Percentiles rank a stretch among this genome's conserved stretches.
Conservation (phyloP, 2,329 filamentous ascomycete species). For the Xylaria sp. region DNA sequence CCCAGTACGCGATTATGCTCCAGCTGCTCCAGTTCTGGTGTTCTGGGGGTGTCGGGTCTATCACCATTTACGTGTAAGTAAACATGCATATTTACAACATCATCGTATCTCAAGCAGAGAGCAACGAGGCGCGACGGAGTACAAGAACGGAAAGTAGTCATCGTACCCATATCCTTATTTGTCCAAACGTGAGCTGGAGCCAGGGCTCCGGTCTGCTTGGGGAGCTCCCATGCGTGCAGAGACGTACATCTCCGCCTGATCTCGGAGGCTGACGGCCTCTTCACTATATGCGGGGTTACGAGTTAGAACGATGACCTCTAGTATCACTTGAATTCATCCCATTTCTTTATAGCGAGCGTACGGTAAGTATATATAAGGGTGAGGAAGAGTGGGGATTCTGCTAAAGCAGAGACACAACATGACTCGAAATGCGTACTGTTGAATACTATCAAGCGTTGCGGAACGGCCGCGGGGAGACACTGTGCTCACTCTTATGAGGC, state of each 20-base stretch:
- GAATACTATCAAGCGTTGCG: background rate
- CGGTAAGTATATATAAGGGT: background rate
- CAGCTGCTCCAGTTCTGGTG: conserved; percentile 54
- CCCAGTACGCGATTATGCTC: conserved; percentile 53
- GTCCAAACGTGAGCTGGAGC: conserved; percentile 59
- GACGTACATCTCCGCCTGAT: conserved; percentile 55
- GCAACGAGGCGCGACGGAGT: background rate
- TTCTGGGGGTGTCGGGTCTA: conserved; percentile 52
- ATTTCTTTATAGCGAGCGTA: background rate
- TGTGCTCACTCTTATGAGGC: background rate
- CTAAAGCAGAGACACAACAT: background rate
- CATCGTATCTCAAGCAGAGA: too few relatives aligned
- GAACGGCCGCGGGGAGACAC: background rate
- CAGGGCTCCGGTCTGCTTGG: conserved; percentile 59
- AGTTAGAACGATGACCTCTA: background rate
- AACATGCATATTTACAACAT: background rate
- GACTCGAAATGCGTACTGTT: conserved; percentile 19
- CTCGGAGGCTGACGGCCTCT: conserved; percentile 37
- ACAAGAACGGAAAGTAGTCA: conserved; percentile 25
- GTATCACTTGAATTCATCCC: background rate
- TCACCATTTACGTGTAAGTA: conserved; percentile 37
- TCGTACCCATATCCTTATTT: conserved; percentile 50
- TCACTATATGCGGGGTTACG: conserved; percentile 34
- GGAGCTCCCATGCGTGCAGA: conserved; percentile 58
- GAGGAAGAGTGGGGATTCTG: background rate